phyloP scores from a whole-genome alignment of 2,329 filamentous ascomycete species.

The Paecilomyces fulvus region DNA sequence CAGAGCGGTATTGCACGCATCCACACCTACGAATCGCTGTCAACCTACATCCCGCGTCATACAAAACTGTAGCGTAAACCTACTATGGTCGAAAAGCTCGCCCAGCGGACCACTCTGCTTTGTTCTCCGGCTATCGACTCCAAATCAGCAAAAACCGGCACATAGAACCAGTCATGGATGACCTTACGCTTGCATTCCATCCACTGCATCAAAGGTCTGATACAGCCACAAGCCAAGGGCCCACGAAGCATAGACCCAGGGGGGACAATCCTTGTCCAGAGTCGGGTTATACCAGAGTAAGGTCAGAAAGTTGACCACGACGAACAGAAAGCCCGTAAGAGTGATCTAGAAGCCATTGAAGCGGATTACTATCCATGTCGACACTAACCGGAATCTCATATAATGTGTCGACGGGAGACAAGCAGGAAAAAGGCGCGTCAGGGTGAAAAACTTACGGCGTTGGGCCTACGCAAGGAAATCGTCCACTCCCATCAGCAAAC shows the following conservation, averaged over 20 bases:
- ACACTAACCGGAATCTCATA: background rate
- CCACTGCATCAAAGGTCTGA: slow-evolving; percentile 96
- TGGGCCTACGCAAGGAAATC: slow-evolving; percentile 30
- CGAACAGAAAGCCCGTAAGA: slow-evolving; percentile 79
- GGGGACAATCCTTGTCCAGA: slow-evolving; percentile 83
- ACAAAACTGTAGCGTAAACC: slow-evolving; percentile 8
- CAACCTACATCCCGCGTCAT: background rate
- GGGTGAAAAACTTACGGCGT: slow-evolving; percentile 34
- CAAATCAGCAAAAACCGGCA: slow-evolving; percentile 6
- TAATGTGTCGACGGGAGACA: background rate
- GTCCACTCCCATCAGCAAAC: slow-evolving; percentile 4
- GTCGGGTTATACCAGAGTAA: slow-evolving; percentile 94
- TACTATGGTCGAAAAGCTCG: slow-evolving; percentile 92
- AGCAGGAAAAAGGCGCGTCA: background rate
- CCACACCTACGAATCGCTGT: slow-evolving; percentile 50
- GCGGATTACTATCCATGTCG: background rate
- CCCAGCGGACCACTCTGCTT: slow-evolving; percentile 87
- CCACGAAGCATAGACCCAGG: slow-evolving; percentile 94
- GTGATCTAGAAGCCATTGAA: slow-evolving; percentile 54
- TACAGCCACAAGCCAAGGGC: slow-evolving; percentile 85
- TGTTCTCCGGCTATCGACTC: slow-evolving; percentile 62
- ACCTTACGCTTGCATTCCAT: slow-evolving; percentile 79
- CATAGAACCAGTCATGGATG: background rate
- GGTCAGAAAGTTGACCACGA: slow-evolving; percentile 81
- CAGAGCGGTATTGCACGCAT: slow-evolving; percentile 91